Conservation (phyloP, 23 red algal genomes). For the Gracilaria gracilis region DNA sequence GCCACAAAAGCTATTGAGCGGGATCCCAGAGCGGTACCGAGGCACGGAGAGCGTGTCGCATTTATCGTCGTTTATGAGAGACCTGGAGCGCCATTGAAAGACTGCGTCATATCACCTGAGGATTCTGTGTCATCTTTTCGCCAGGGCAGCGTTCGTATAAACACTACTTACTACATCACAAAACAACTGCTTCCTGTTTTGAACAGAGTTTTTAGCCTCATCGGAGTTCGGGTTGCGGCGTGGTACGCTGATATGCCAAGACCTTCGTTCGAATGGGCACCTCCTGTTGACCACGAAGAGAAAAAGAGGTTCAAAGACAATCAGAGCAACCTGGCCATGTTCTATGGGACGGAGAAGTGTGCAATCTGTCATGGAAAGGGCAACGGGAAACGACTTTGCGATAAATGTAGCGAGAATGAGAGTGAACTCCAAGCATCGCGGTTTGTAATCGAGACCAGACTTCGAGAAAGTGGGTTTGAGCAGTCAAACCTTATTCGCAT, state of each 20-base stretch:
- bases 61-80: slow-evolving; percentile 92
- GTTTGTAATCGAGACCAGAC: slow-evolving; percentile 37
- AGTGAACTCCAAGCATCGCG: slow-evolving; percentile 47
- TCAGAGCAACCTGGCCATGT: slow-evolving; percentile 60
- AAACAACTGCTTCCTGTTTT: slow-evolving; percentile 92
- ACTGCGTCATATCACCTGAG: slow-evolving; percentile 79
- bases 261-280: slow-evolving; percentile 27
- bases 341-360: slow-evolving; percentile 52
- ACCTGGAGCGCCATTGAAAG: slow-evolving; percentile 82
- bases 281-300: not conserved
- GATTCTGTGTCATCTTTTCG: slow-evolving; percentile 50
- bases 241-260: slow-evolving; percentile 91
- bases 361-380: slow-evolving; percentile 45
- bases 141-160: slow-evolving; percentile 59
- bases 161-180: slow-evolving; percentile 94
- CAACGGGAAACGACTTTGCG: slow-evolving; percentile 36
- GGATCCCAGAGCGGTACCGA: slow-evolving; percentile 83
- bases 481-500: slow-evolving; percentile 8
- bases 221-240: slow-evolving; percentile 69
- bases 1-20: slow-evolving; percentile 62
- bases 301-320: slow-evolving; percentile 13
- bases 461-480: slow-evolving; percentile 9
- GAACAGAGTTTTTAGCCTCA: slow-evolving; percentile 80
- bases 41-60: slow-evolving; percentile 91
- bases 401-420: slow-evolving; percentile 11